phyloP scores from a whole-genome alignment of 2,329 filamentous ascomycete genomes.

The Exserohilum turcica region DNA sequence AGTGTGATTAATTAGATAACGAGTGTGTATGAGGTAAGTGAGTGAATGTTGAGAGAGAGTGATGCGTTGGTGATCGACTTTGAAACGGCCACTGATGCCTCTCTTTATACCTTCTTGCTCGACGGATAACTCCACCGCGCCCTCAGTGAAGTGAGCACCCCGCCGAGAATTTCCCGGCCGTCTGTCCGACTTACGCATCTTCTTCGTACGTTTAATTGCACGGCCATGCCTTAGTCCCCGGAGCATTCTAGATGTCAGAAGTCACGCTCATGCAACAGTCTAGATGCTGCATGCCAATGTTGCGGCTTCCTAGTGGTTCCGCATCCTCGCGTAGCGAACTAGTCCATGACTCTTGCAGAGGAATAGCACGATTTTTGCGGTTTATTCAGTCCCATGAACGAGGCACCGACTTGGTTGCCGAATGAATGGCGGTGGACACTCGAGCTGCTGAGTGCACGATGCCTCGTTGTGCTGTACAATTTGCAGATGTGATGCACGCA shows the following conservation, averaged over 20 bases:
- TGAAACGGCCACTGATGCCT: background rate
- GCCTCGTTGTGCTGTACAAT: background rate
- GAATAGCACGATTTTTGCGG: background rate
- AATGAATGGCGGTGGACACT: background rate
- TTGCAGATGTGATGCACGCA: background rate
- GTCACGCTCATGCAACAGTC: too few species aligned
- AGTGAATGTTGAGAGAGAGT: constrained; percentile 2
- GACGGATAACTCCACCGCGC: background rate
- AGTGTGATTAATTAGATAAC: background rate
- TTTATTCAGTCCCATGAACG: background rate
- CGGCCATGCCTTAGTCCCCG: background rate
- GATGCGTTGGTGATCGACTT: background rate
- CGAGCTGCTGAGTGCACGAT: background rate
- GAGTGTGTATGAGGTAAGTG: background rate
- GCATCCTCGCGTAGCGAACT: too few species aligned
- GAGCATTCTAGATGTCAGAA: background rate
- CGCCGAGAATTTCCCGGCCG: background rate
- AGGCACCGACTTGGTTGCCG: background rate
- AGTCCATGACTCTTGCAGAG: too few species aligned
- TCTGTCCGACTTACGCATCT: background rate
- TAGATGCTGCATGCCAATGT: too few species aligned
- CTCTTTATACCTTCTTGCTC: constrained; percentile 7
- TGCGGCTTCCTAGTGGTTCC: too few species aligned
- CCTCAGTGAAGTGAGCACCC: background rate
- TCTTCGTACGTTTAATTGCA: constrained; percentile 1